Evolutionary conservation across 2,329 filamentous ascomycete species (phyloP), one percentile per base, ranked within the genome.

Genomic region (Alternaria solani): DNA sequence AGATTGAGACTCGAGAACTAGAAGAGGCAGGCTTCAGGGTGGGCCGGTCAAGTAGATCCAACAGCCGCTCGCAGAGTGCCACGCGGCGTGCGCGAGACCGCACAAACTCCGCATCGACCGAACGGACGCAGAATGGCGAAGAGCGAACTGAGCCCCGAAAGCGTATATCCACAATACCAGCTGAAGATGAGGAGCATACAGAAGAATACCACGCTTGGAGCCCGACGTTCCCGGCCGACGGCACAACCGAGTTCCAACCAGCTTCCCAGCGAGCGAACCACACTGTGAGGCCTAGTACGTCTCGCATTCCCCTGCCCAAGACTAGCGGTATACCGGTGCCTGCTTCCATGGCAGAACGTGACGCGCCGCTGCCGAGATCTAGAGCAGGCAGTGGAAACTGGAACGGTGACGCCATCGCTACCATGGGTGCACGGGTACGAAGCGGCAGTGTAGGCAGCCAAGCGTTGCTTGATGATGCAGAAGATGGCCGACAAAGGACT

Each of bases 251-350:
- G 30, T 77, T 75, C 56, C 75, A 80, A 8, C 72, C 76, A 30
- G 64, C 86, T 79, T 79, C 86, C 69, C 62, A 69, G 38, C 68
- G 69, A 66, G 66, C 65, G 65, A 84, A 76, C 72, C 90, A 85
- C 80, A 86, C 83, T 48, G 70, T 72, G 39, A 72, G 81, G 57
- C 81, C 81, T 30, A 81, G 87, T 80, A 81, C 86, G 4, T 97
- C 94, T 44, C 89, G 92, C 55, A 97, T 99, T 74, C 95, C 95
- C 1, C 85, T 98, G 38, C 89, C 93, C 30, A 94, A 92, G 70
- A 82, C 86, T 14, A 97, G 92, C 74, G 91, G 91, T 2, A 86
- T 88, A 20, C 93, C 93, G 11, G 89, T 96, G 59, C 87, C 91
- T 2, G 78, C 86, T 52, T 87, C 90, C 51, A 87, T 89, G 64